Base-by-base conservation (phyloP, 257 asterid species). In the Oldenlandia corymbosa region DNA sequence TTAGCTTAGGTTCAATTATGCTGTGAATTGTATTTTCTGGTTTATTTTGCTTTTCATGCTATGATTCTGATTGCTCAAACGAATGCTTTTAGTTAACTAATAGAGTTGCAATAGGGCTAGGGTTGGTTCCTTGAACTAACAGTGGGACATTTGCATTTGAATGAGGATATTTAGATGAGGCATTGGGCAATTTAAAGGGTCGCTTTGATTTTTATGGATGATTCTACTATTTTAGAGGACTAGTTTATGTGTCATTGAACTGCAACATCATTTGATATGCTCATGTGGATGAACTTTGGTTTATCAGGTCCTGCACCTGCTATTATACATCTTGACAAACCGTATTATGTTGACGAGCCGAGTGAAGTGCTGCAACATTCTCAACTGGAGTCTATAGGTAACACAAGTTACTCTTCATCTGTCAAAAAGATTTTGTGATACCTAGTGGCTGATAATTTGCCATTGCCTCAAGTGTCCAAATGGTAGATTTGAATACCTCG, bases 381-480 rank as follows among this genome's bases (percentile, higher is more conserved):
- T 7, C 95, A 84, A 54, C 82, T 91, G 28, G 85, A 79, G 69
- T 74, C 87, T 67, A 49, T 88, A 67, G 96, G 95, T 91, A 78
- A 14, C 14, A 20, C 2, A 28, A 14, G 31, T 45, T 12, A 17
- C 39, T 28, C 8, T 56, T 37, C 50, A 6, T 53, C 1, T 24
- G 28, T 14, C 14, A 21, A 17, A n/a, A 17, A 18, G 5, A 7
- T 36, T 20, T 46, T 21, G 34, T 43, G 13, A 11, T 34, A 34
- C 39, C 39, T 34, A 41, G 14, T 41, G 14, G 14, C 46, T 10
- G 46, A 41, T 5, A 41, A 41, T 5, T 41, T 41, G 46, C 11
- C 7, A 41, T 41, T 41, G 5, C 46, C 46, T 41, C 11, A 10
- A 41, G 11, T 52, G 8, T n/a, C 26, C 34, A 26, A 52, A 10